Conservation (phyloP, 2,329 filamentous ascomycete species). For the Plectosphaerella cucumerina region DNA sequence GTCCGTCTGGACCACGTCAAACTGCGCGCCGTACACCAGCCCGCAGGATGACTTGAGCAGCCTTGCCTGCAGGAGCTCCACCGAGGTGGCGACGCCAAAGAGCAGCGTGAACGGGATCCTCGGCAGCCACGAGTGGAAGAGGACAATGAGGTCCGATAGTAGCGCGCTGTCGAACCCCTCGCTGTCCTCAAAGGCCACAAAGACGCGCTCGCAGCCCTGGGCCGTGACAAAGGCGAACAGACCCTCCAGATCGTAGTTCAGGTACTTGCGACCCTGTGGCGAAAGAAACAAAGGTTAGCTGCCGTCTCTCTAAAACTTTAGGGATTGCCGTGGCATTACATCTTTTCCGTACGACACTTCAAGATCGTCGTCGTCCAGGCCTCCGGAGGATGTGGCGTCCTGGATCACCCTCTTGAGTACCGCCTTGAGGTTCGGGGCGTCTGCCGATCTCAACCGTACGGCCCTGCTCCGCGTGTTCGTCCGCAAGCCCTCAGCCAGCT, state of each 20-base stretch:
- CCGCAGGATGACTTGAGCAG: conserved; percentile 65
- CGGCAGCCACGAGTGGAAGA: conserved; percentile 67
- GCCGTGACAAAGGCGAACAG: conserved; percentile 56
- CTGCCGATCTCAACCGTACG: conserved; percentile 63
- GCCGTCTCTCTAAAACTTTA: neutral
- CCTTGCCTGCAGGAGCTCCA: conserved; percentile 73
- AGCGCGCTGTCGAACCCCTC: conserved; percentile 73
- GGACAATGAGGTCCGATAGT: conserved; percentile 65
- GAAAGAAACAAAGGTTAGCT: conserved; percentile 11
- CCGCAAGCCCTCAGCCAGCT: conserved; percentile 57
- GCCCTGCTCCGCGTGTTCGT: conserved; percentile 48
- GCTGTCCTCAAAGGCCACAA: conserved; percentile 75
- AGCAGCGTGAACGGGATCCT: conserved; percentile 74
- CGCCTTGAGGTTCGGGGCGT: conserved; percentile 70
- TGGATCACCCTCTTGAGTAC: conserved; percentile 69
- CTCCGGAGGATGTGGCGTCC: conserved; percentile 45
- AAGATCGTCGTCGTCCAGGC: conserved; percentile 51
- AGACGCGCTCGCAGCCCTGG: conserved; percentile 53
- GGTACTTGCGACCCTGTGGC: conserved; percentile 55
- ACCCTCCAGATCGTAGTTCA: conserved; percentile 76
- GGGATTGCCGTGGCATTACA: conserved; percentile 31
- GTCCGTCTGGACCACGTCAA: conserved; percentile 71
- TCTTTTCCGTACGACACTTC: conserved; percentile 40
- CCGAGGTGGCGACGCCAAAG: conserved; percentile 77
- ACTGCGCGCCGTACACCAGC: conserved; percentile 65